phyloP scores from a whole-genome alignment of 2,329 filamentous ascomycete species.

The Clarireedia homoeocarpa region DNA sequence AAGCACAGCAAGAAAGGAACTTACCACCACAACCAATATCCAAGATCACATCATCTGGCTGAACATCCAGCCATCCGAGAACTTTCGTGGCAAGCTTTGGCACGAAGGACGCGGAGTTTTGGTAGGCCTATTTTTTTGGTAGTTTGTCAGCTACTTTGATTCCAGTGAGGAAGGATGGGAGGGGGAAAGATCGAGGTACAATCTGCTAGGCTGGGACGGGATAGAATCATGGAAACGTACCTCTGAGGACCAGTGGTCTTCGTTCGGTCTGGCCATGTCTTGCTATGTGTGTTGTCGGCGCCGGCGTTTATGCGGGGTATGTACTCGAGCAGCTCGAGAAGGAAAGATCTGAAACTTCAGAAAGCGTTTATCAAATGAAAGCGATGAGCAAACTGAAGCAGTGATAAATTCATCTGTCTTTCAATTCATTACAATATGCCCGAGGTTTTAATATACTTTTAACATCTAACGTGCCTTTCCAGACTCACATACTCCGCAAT shows the following conservation, averaged over 20 bases:
- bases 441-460: no score
- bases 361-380: no score
- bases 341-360: no score
- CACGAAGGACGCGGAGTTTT: slow-evolving; percentile 54
- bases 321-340: no score
- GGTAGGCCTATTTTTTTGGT: slow-evolving; percentile 38
- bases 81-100: slow-evolving; percentile 53
- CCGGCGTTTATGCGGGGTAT: no score
- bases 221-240: slow-evolving; percentile 16
- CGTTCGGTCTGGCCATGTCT: slow-evolving; percentile 3
- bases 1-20: slow-evolving; percentile 15
- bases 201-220: not conserved
- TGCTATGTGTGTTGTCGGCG: no score
- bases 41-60: slow-evolving; percentile 49
- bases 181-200: no score
- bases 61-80: slow-evolving; percentile 48
- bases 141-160: not conserved
- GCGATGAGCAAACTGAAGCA: no score
- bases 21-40: slow-evolving; percentile 58
- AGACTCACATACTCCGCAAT: no score
- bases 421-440: no score
- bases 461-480: no score
- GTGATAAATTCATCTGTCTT: no score
- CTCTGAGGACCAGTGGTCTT: slow-evolving; percentile 34
- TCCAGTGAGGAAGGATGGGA: not conserved